phyloP scores from a whole-genome alignment of 768 basidiomycete species.

The Tricholoma flavovirens region DNA sequence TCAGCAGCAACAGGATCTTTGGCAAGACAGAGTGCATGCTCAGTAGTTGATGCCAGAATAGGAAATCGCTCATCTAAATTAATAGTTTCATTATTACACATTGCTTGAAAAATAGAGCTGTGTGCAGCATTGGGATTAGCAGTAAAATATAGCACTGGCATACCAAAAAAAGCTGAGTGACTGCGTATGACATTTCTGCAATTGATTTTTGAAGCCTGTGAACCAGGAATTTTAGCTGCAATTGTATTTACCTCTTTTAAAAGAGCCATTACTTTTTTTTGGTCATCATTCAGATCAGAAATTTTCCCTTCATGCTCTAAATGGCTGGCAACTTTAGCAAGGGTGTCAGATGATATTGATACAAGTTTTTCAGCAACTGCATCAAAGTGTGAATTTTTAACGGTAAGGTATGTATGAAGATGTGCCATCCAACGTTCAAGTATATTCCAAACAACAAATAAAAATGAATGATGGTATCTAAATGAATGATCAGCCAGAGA shows the following conservation, averaged over 20 bases:
- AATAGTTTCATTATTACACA: no score
- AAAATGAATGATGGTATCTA: no score
- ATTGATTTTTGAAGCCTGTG: constrained; percentile 20
- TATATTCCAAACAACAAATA: no score
- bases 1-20: constrained; percentile 31
- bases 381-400: no score
- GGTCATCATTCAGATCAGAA: not conserved
- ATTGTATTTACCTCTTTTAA: constrained; percentile 24
- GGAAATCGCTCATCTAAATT: no score
- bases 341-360: not conserved
- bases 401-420: no score
- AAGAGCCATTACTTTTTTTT: constrained; percentile 17
- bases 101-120: constrained; percentile 9
- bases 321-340: constrained; percentile 1
- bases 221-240: constrained; percentile 26
- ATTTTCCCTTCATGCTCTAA: constrained; percentile 6
- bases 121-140: no score
- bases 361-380: no score
- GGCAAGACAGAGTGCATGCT: constrained; percentile 18
- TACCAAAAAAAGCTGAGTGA: constrained; percentile 24
- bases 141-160: constrained; percentile 16
- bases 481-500: no score
- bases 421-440: no score
- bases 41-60: no score
- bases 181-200: constrained; percentile 18